A percentile compares a stretch with the other conserved stretches of the same genome.
Evolutionary conservation across 371 early-diverging fungal species (phyloP).

Genomic region (Haplosporangium sp.): DNA sequence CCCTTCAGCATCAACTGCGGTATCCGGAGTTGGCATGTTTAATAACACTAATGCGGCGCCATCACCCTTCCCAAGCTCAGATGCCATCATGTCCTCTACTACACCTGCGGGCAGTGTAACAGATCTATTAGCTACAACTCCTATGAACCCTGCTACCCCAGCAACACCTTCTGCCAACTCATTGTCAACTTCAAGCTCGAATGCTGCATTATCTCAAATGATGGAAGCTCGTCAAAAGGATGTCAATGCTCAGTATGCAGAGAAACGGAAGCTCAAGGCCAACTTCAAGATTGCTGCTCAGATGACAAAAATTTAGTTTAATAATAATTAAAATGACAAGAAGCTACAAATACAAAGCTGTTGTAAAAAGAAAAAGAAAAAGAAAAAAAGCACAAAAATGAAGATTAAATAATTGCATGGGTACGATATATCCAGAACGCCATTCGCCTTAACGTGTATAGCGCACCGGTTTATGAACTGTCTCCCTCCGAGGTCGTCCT

Average conservation of each 20-base stretch:
- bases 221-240: constrained; percentile 50
- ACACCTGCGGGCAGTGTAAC: constrained; percentile 16
- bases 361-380: background rate
- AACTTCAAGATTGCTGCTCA: constrained; percentile 29
- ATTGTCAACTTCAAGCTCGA: background rate
- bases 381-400: background rate
- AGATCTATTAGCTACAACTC: background rate
- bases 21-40: background rate
- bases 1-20: constrained; percentile 5
- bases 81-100: constrained; percentile 29
- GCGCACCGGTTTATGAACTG: constrained; percentile 40
- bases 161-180: constrained; percentile 25
- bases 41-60: background rate
- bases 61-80: constrained; percentile 28
- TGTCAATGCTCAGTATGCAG: constrained; percentile 27
- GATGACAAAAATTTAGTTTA: constrained; percentile 24
- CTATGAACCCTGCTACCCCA: constrained; percentile 16
- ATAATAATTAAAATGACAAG: background rate
- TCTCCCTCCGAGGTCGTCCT: constrained; percentile 38
- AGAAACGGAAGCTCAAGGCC: constrained; percentile 28
- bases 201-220: constrained; percentile 32
- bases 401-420: background rate
- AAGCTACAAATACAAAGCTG: background rate
- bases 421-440: background rate
- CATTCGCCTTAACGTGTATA: constrained; percentile 37